Evolutionary conservation across 192 early-diverging fungal species (phyloP).

Genomic region (Spizellomyces sp.): DNA sequence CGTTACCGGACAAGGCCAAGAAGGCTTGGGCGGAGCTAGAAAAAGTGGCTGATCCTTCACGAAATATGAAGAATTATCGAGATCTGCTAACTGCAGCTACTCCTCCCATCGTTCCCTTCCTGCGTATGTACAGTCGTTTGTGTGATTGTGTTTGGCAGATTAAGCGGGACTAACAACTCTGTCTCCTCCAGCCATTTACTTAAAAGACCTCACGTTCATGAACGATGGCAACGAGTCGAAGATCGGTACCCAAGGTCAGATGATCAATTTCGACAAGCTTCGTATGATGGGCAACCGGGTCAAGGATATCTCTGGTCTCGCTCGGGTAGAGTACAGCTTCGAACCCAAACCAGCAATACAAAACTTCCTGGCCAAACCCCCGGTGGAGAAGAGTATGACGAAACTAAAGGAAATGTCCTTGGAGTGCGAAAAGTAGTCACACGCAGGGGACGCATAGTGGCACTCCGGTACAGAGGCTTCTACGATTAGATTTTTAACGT

Average conservation of each 20-base stretch:
- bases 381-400: slow-evolving; percentile 48
- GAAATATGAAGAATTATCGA: slow-evolving; percentile 65
- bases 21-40: slow-evolving; percentile 52
- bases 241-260: slow-evolving; percentile 40
- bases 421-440: slow-evolving; percentile 41
- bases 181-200: slow-evolving; percentile 51
- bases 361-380: slow-evolving; percentile 65
- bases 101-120: slow-evolving; percentile 64
- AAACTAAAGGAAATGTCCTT: slow-evolving; percentile 60
- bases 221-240: slow-evolving; percentile 65
- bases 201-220: slow-evolving; percentile 66
- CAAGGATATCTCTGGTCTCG: slow-evolving; percentile 51
- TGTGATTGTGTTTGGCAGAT: neutral
- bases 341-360: slow-evolving; percentile 50
- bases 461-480: too few relatives aligned
- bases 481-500: too few relatives aligned
- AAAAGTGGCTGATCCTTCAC: slow-evolving; percentile 58
- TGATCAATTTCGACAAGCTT: slow-evolving; percentile 69
- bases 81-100: slow-evolving; percentile 40
- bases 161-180: neutral
- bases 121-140: slow-evolving; percentile 47
- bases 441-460: too few relatives aligned
- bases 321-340: slow-evolving; percentile 45
- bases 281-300: slow-evolving; percentile 65
- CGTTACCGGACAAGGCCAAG: slow-evolving; percentile 51